Base-by-base conservation (phyloP, 2,329 filamentous ascomycete genomes). In the Arthrobotrys sinensis region DNA sequence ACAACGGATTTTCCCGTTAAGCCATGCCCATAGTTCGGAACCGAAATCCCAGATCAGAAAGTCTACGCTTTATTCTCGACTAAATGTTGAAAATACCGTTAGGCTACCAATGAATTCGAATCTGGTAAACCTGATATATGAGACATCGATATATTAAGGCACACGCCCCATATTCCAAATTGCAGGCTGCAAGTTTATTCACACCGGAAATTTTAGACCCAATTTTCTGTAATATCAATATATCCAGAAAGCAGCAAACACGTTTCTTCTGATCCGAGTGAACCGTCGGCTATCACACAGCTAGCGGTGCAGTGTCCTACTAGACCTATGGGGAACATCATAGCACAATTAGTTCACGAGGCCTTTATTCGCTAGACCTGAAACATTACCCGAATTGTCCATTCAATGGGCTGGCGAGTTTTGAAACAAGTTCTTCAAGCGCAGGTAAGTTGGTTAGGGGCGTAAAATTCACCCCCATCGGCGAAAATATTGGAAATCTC, bases 221-320 rank as follows among this genome's bases (percentile, higher is more conserved):
- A 43, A 36, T 28, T 53, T 66, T 45, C 32, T 8, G n/a, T 2
- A 69, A 48, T 48, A 24, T 14, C 48, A 19, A 46, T 32, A 67
- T 38, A 48, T 57, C 72, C 72, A 76, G 57, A 76, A 36, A 66
- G 34, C 28, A 69, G 57, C 57, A 69, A 52, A 65, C 72, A 76
- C 72, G 72, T 76, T 70, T 68, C 72, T 52, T 46, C 24, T 62
- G 34, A 43, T 57, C 62, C 55, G 45, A 48, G 46, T 11, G 40
- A 60, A 55, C 28, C 57, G 60, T 67, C 63, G 53, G 63, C 52
- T 68, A 75, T 62, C 70, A 67, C 60, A 65, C n/a, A 45, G 7
- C 60, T 57, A 53, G n/a, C 21, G 57, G 46, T 62, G 34, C 46
- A 64, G 55, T 24, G 69, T 16, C 21, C 65, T 28, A 43, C 8